Evolutionary conservation across 305 asterid species (phyloP).

Genomic region (Euphrasia arctica): DNA sequence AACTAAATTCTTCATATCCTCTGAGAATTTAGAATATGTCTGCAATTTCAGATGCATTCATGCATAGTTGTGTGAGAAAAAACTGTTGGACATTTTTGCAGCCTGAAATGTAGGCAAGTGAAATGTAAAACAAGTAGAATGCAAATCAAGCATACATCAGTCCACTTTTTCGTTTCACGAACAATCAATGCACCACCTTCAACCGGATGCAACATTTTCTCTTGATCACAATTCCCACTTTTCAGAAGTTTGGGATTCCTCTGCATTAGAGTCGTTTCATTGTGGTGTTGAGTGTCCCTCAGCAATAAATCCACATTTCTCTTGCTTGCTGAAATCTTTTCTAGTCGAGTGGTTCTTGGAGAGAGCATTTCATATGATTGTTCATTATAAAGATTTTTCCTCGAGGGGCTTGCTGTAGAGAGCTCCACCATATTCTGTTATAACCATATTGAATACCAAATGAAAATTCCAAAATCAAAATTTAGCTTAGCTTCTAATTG

Average conservation of each 20-base stretch:
- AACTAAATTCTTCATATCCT: slow-evolving; percentile 51
- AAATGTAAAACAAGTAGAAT: slow-evolving; percentile 25
- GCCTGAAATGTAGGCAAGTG: slow-evolving; percentile 10
- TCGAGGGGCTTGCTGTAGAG: slow-evolving; percentile 41
- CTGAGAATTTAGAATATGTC: slow-evolving; percentile 53
- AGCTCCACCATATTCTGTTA: slow-evolving; percentile 46
- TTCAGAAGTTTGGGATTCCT: slow-evolving; percentile 65
- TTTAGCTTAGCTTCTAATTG: slow-evolving; percentile 7
- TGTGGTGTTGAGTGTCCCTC: slow-evolving; percentile 40
- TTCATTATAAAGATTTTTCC: slow-evolving; percentile 24
- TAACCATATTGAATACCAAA: slow-evolving; percentile 28
- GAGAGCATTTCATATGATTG: slow-evolving; percentile 32
- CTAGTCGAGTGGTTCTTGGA: slow-evolving; percentile 37
- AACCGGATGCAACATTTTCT: slow-evolving; percentile 31
- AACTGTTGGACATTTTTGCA: neutral
- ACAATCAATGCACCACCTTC: slow-evolving; percentile 34
- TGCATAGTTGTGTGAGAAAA: slow-evolving; percentile 29
- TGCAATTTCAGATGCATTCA: slow-evolving; percentile 51
- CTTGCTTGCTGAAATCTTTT: slow-evolving; percentile 44
- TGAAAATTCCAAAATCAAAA: slow-evolving; percentile 22
- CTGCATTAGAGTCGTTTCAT: slow-evolving; percentile 34
- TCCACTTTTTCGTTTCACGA: slow-evolving; percentile 51
- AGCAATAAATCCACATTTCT: slow-evolving; percentile 45
- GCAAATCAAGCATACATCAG: slow-evolving; percentile 50
- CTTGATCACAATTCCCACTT: slow-evolving; percentile 37